A percentile compares a stretch with the other conserved stretches of the same genome.
Evolutionary conservation across 1,284 basidiomycete genomes (phyloP).

Genomic region (Austropuccinia psidii): DNA sequence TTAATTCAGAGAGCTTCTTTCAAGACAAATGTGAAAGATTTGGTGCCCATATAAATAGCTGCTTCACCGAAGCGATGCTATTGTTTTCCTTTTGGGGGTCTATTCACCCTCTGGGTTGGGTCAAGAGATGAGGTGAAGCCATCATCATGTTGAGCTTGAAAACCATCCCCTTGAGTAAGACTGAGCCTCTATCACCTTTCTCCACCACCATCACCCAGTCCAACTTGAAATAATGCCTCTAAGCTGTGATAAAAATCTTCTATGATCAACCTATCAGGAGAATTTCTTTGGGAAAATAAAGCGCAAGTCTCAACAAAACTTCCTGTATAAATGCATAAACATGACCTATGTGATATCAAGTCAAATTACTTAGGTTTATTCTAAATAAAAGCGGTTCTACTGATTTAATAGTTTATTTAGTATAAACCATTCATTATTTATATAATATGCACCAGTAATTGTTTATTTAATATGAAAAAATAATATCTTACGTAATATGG

Average conservation of each 20-base stretch:
- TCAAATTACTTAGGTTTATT: too few relatives aligned
- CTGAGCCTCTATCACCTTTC: conserved; percentile 19
- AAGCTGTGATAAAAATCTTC: conserved; percentile 47
- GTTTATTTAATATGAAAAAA: too few relatives aligned
- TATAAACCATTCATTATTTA: too few relatives aligned
- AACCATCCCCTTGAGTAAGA: too few relatives aligned
- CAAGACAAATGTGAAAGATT: conserved; percentile 14
- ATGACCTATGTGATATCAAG: too few relatives aligned
- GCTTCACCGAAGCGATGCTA: conserved; percentile 41
- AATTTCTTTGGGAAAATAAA: conserved; percentile 63
- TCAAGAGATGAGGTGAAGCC: neutral
- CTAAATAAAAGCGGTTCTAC: too few relatives aligned
- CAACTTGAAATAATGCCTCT: conserved; percentile 40
- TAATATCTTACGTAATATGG: too few relatives aligned
- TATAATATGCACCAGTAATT: too few relatives aligned
- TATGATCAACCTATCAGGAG: conserved; percentile 42
- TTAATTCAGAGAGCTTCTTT: neutral
- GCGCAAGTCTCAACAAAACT: conserved; percentile 90
- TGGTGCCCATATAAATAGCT: conserved; percentile 37
- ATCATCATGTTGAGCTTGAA: too few relatives aligned
- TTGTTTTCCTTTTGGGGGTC: conserved; percentile 31
- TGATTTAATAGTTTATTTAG: too few relatives aligned
- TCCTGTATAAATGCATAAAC: too few relatives aligned
- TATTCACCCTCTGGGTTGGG: too few relatives aligned
- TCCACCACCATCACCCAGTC: conserved; percentile 41